A percentile compares a stretch with the other conserved stretches of the same genome.
Conservation (phyloP, 2,329 filamentous ascomycete genomes). For the Samsoniella hepiali region DNA sequence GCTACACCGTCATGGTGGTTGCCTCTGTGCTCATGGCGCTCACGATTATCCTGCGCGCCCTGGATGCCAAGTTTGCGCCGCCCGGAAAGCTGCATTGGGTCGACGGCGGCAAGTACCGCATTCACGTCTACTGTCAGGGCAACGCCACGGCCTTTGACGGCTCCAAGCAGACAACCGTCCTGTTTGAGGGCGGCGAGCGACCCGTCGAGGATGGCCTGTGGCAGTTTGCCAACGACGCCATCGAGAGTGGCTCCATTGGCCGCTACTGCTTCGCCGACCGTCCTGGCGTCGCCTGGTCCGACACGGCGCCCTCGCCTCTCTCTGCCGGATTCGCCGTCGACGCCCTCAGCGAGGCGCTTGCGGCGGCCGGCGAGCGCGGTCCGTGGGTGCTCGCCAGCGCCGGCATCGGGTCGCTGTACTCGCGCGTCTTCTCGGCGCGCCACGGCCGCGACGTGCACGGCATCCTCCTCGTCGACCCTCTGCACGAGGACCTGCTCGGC, state of each 20-base stretch:
- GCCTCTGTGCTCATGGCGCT: conserved; percentile 73
- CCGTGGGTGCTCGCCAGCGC: conserved; percentile 88
- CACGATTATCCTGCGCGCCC: conserved; percentile 73
- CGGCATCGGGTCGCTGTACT: conserved; percentile 84
- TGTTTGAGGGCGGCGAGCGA: conserved; percentile 79
- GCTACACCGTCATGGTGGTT: conserved; percentile 65
- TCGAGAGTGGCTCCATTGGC: conserved; percentile 75
- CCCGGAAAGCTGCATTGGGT: conserved; percentile 77
- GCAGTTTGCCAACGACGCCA: conserved; percentile 71
- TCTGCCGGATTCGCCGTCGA: conserved; percentile 92
- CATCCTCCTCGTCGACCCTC: conserved; percentile 78
- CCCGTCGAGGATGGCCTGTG: conserved; percentile 78
- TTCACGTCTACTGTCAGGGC: conserved; percentile 82
- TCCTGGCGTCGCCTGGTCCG: conserved; percentile 81
- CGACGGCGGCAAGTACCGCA: conserved; percentile 77
- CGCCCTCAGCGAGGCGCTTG: conserved; percentile 80
- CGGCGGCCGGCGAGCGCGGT: conserved; percentile 73
- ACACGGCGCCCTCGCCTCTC: conserved; percentile 90
- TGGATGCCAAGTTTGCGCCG: conserved; percentile 70
- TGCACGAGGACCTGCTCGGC: conserved; percentile 82
- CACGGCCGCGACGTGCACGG: conserved; percentile 73
- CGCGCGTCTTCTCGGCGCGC: conserved; percentile 83
- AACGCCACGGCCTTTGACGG: conserved; percentile 58
- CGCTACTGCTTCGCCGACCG: conserved; percentile 96
- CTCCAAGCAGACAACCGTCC: conserved; percentile 65